Percentiles rank a stretch among this genome's conserved stretches.
phyloP scores from a whole-genome alignment of 106 monocot species.

The Phalaenopsis equestris region DNA sequence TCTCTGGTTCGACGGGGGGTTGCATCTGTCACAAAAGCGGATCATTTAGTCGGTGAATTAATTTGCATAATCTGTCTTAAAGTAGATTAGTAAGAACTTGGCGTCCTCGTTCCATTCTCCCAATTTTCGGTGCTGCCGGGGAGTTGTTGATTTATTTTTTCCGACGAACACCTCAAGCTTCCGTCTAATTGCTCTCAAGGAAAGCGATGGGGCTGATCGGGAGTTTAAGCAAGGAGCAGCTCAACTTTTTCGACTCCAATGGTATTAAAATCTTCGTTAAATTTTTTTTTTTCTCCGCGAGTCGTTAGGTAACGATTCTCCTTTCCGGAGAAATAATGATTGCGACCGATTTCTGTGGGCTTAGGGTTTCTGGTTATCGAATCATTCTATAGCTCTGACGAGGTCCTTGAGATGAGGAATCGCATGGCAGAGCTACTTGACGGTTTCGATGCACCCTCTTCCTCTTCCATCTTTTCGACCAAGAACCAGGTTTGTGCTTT shows the following conservation, averaged over 20 bases:
- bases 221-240: conserved; percentile 53
- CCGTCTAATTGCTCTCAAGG: neutral
- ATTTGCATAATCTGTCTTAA: too few species aligned
- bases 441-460: conserved; percentile 50
- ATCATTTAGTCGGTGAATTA: too few species aligned
- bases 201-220: conserved; percentile 30
- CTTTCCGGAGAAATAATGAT: neutral
- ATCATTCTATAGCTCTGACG: conserved; percentile 52
- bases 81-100: too few species aligned
- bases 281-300: neutral
- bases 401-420: conserved; percentile 60
- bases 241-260: conserved; percentile 59
- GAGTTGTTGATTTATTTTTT: neutral
- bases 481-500: conserved; percentile 59
- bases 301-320: too few species aligned
- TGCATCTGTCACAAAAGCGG: too few species aligned
- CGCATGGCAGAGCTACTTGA: conserved; percentile 69
- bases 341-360: neutral
- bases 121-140: neutral
- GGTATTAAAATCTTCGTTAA: conserved; percentile 22
- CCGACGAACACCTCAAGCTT: neutral
- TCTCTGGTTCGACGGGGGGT: too few species aligned
- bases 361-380: conserved; percentile 83
- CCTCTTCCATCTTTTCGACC: conserved; percentile 75
- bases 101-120: neutral